These are phyloP conservation scores for Sporisorium reilianum DNA, from an alignment of 1,284 basidiomycete species.

Conservation along the genomic window DNA sequence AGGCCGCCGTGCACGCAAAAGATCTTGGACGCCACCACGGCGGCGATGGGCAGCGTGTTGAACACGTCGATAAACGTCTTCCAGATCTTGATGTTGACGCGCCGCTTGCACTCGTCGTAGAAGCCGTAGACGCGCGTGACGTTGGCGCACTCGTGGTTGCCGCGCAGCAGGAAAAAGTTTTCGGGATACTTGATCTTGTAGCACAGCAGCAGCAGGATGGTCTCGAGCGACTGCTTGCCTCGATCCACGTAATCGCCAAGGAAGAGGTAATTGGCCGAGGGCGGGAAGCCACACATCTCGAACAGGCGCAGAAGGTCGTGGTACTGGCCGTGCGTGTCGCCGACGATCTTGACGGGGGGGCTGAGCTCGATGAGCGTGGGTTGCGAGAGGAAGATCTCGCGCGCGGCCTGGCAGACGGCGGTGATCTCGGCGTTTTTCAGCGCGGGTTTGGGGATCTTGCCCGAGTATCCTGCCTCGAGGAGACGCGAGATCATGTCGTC, in stretches of 20 bases:
- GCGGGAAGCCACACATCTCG: constrained; percentile 99
- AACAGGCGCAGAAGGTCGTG: constrained; percentile 97
- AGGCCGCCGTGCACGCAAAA: constrained; percentile 99
- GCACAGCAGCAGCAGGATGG: constrained; percentile 93
- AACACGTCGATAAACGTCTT: constrained; percentile 99
- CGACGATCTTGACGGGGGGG: constrained; percentile 98
- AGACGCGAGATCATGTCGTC: constrained; percentile 98
- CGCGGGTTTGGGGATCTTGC: constrained; percentile 96
- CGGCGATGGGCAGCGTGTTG: constrained; percentile 98
- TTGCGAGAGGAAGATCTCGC: constrained; percentile 95
- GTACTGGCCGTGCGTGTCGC: constrained; percentile 98
- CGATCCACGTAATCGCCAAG: constrained; percentile 98
- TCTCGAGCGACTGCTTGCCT: constrained; percentile 98
- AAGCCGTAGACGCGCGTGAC: constrained; percentile 99
- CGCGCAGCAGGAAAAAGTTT: constrained; percentile 97
- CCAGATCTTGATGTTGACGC: constrained; percentile 99
- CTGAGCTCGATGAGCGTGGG: constrained; percentile 97
- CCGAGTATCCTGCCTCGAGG: constrained; percentile 95
- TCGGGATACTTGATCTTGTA: constrained; percentile 99
- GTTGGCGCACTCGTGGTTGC: constrained; percentile 99
- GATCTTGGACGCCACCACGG: constrained; percentile 98
- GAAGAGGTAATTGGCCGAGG: constrained; percentile 97
- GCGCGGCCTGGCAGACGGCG: constrained; percentile 93
- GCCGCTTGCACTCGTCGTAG: constrained; percentile 99
- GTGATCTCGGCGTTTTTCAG: constrained; percentile 97